phyloP scores from a whole-genome alignment of 2,329 filamentous ascomycete genomes.

The Aspergillus unguis region DNA sequence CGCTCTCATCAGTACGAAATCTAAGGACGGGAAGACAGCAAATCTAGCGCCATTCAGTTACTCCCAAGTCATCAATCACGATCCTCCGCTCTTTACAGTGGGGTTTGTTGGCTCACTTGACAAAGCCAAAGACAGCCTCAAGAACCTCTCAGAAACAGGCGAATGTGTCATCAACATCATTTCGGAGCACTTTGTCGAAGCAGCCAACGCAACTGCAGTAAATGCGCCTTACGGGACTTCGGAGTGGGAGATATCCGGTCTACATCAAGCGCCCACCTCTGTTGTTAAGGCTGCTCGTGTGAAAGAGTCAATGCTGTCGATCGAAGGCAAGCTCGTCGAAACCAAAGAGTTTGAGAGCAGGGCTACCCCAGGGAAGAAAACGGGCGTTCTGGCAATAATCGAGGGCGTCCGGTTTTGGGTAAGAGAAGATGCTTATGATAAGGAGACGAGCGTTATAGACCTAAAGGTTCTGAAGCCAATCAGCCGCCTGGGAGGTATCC shows the following conservation, averaged over 20 bases:
- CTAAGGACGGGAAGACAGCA: constrained; percentile 59
- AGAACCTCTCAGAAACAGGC: constrained; percentile 66
- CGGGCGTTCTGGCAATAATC: constrained; percentile 69
- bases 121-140: constrained; percentile 72
- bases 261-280: constrained; percentile 65
- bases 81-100: constrained; percentile 77
- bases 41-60: constrained; percentile 90
- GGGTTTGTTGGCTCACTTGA: constrained; percentile 57
- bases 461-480: constrained; percentile 73
- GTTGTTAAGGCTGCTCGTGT: constrained; percentile 70
- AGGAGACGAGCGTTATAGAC: constrained; percentile 70
- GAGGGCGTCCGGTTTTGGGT: constrained; percentile 89
- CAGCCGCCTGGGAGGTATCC: constrained; percentile 78
- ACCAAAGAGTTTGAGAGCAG: constrained; percentile 73
- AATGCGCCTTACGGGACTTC: constrained; percentile 73
- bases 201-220: constrained; percentile 75
- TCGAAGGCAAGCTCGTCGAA: constrained; percentile 76
- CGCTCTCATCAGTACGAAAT: constrained; percentile 58
- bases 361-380: constrained; percentile 67
- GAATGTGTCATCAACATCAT: constrained; percentile 90
- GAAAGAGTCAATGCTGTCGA: constrained; percentile 74
- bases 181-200: constrained; percentile 78
- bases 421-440: constrained; percentile 80
- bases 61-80: constrained; percentile 77
- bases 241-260: constrained; percentile 75